These are phyloP conservation scores for Pachyrhizus erosus DNA, from an alignment of 306 rosid species.

Conservation along the genomic window DNA sequence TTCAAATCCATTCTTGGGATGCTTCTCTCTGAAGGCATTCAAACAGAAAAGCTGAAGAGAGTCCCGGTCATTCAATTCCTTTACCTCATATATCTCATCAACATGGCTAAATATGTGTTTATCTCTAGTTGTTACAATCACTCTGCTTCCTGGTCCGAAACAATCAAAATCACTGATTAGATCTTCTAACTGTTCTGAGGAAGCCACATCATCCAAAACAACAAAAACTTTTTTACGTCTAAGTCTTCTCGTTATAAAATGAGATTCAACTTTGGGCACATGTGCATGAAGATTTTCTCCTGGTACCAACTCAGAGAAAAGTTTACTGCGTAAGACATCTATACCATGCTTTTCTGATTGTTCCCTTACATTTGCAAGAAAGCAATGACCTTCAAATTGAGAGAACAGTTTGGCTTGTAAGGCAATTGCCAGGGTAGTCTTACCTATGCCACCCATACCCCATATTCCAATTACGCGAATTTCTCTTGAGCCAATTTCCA, in stretches of 20 bases:
- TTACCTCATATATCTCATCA: slow-evolving; percentile 23
- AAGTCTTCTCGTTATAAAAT: not conserved
- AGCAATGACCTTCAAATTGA: slow-evolving; percentile 38
- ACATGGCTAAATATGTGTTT: slow-evolving; percentile 26
- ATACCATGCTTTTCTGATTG: slow-evolving; percentile 9
- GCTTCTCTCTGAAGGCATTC: slow-evolving; percentile 37
- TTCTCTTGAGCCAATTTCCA: not conserved
- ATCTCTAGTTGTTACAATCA: slow-evolving; percentile 42
- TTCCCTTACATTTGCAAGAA: slow-evolving; percentile 27
- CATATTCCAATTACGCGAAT: slow-evolving; percentile 27
- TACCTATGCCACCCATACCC: slow-evolving; percentile 39
- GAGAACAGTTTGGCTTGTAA: slow-evolving; percentile 3
- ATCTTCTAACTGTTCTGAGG: not conserved
- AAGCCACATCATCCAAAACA: slow-evolving; percentile 44
- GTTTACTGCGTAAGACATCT: slow-evolving; percentile 5
- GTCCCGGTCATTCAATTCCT: slow-evolving; percentile 24
- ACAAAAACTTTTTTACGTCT: slow-evolving; percentile 20
- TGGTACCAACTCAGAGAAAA: not conserved
- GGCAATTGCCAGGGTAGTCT: slow-evolving; percentile 7
- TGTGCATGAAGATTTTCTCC: not conserved
- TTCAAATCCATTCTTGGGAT: slow-evolving; percentile 31
- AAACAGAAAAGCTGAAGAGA: slow-evolving; percentile 46
- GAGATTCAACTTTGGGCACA: not conserved
- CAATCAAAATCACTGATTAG: not conserved
- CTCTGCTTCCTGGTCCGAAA: slow-evolving; percentile 37